A percentile compares a stretch with the other conserved stretches of the same genome.
phyloP scores from a whole-genome alignment of 352 stramenopile genomes.

The Phytophthora pisi region DNA sequence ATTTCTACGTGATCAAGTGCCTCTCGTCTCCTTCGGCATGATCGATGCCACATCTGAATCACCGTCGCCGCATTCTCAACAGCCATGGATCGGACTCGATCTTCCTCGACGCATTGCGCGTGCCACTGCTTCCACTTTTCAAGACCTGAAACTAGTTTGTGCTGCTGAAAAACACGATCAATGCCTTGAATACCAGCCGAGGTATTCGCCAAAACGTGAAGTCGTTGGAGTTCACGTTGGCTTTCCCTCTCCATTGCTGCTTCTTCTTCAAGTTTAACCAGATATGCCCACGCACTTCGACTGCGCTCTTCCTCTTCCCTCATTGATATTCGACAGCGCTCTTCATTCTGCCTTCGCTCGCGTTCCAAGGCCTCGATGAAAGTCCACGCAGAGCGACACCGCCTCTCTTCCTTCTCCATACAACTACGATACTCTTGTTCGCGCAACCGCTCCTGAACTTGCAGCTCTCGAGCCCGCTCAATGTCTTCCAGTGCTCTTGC shows the following conservation, averaged over 20 bases:
- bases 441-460: slow-evolving; percentile 8
- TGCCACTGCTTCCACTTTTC: slow-evolving; percentile 20
- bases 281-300: slow-evolving; percentile 23
- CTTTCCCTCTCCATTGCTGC: slow-evolving; percentile 4
- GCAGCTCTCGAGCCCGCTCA: slow-evolving; percentile 3
- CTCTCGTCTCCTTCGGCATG: slow-evolving; percentile 5
- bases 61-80: slow-evolving; percentile 19
- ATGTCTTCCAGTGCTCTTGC: slow-evolving; percentile 1
- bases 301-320: slow-evolving; percentile 21
- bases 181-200: slow-evolving; percentile 16
- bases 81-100: slow-evolving; percentile 1
- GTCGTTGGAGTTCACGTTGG: slow-evolving; percentile 7
- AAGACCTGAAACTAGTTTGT: slow-evolving; percentile 5
- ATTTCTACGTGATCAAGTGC: neutral
- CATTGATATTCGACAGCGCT: slow-evolving; percentile 21
- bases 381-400: slow-evolving; percentile 15
- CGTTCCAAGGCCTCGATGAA: slow-evolving; percentile 5
- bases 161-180: slow-evolving; percentile 6
- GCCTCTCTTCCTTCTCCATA: slow-evolving; percentile 33
- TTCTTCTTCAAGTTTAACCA: slow-evolving; percentile 3
- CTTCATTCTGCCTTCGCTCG: slow-evolving; percentile 15
- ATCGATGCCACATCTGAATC: slow-evolving; percentile 37
- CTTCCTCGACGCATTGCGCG: slow-evolving; percentile 4
- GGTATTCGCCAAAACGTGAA: slow-evolving; percentile 1
- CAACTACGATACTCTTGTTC: slow-evolving; percentile 7